Evolutionary conservation across 345 rosid species (phyloP).

Genomic region (Nasturtium officinale): DNA sequence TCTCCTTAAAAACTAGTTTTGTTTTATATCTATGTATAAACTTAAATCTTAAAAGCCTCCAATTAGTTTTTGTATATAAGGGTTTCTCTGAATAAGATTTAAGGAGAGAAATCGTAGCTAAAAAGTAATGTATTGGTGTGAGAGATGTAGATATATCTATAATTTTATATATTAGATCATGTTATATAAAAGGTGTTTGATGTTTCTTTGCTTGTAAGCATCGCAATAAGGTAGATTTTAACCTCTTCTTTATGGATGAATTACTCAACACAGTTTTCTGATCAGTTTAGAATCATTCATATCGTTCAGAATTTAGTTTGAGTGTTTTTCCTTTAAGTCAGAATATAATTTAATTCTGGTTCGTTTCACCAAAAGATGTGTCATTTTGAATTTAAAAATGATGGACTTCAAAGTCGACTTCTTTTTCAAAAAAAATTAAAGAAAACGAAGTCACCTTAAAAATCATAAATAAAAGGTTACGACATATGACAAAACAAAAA

Average conservation of each 20-base stretch:
- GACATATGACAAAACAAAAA: conserved; percentile 26
- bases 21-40: conserved; percentile 24
- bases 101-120: conserved; percentile 35
- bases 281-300: neutral
- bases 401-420: conserved; percentile 24
- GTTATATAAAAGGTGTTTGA: conserved; percentile 21
- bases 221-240: neutral
- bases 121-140: conserved; percentile 27
- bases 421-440: neutral
- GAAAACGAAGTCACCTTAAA: conserved; percentile 16
- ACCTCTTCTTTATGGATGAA: neutral
- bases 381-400: no score
- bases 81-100: conserved; percentile 37
- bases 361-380: no score
- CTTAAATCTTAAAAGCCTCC: conserved; percentile 27
- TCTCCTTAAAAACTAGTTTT: conserved; percentile 35
- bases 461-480: neutral
- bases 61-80: conserved; percentile 36
- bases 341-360: neutral
- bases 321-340: no score
- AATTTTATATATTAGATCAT: conserved; percentile 5
- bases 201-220: conserved; percentile 40
- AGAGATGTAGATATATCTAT: conserved; percentile 29
- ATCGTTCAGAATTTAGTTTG: neutral
- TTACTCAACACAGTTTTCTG: neutral